Base-by-base conservation (phyloP, 768 basidiomycete genomes). In the Amanita brunnescens region DNA sequence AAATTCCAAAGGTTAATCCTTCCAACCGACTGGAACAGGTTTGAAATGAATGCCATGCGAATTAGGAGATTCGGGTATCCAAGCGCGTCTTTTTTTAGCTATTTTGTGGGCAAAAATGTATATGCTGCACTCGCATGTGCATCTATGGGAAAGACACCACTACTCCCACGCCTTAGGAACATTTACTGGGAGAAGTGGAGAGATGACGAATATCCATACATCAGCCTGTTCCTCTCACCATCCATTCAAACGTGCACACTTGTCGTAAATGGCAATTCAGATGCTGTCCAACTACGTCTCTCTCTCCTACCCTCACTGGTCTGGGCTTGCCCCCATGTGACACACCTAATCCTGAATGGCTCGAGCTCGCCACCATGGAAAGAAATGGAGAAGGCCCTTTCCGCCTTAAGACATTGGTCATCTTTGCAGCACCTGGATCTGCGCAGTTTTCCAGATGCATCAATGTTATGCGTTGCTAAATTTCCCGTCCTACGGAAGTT, bases 181-280 rank as follows among this genome's bases (percentile, higher is more conserved):
- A 21, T 39, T 12, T 7, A 5, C 26, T 32, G 49, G 37, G 6
- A n/a, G 2, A 0, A 6, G 6, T 7, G 14, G 38, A 10, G 8
- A 6, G 29, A 40, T 6, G 49, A 20, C 8, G 21, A 30, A 23
- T 49, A 18, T 29, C 38, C n/a, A n/a, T 32, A 41, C 49, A 39
- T 49, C 38, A n/a, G 13, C n/a, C 39, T 49, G 10, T 49, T 49
- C 30, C 49, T 49, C 16, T 39, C 49, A 12, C 39, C 38, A 24
- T 14, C 26, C 9, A 26, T 49, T 16, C 8, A 7, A 13, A 13
- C n/a, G 6, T 4, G 30, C 9, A 23, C 8, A 21, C 3, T 49
- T 29, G 26, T 6, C 1, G 9, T 49, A 18, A 16, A 38, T 1
- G 12, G 12, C 6, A 29, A 3, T 13, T 40, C n/a, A n/a, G n/a